phyloP scores from a whole-genome alignment of 768 basidiomycete species.

The Lentinula lateritia region DNA sequence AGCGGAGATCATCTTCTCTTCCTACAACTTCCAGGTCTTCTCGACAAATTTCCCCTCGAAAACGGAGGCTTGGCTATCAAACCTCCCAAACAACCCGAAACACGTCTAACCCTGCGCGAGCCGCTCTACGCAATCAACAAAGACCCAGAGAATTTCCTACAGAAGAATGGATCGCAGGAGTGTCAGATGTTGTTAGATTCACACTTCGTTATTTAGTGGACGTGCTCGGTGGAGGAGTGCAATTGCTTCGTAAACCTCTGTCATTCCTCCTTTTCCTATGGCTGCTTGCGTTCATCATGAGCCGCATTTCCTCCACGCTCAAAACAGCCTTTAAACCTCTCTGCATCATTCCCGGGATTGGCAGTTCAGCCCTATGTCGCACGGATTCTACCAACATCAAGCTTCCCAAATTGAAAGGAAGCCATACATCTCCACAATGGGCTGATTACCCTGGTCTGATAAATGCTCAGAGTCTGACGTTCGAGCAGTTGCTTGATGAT shows the following conservation, averaged over 20 bases:
- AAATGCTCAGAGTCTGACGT: constrained; percentile 19
- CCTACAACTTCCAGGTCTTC: background rate
- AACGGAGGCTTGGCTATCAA: constrained; percentile 8
- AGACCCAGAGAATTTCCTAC: constrained; percentile 1
- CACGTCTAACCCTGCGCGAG: background rate
- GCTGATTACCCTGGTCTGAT: constrained; percentile 7
- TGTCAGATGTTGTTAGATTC: constrained; percentile 6
- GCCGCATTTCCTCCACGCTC: constrained; percentile 35
- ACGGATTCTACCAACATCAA: background rate
- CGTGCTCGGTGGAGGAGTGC: constrained; percentile 40
- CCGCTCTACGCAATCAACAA: background rate
- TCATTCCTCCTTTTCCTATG: constrained; percentile 46
- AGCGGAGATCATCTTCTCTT: background rate
- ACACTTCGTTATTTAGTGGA: constrained; percentile 38
- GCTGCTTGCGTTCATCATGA: constrained; percentile 41
- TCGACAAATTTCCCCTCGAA: constrained; percentile 2
- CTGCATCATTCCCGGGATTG: constrained; percentile 58
- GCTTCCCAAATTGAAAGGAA: background rate
- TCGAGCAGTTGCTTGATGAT: constrained; percentile 23
- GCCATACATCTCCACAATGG: background rate
- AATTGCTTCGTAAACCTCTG: constrained; percentile 51
- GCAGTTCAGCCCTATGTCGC: constrained; percentile 39
- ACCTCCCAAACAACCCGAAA: background rate
- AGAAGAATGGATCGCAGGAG: background rate
- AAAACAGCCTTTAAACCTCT: constrained; percentile 48